phyloP scores from a whole-genome alignment of 192 early-diverging fungal genomes.

The Linnemannia exigua region DNA sequence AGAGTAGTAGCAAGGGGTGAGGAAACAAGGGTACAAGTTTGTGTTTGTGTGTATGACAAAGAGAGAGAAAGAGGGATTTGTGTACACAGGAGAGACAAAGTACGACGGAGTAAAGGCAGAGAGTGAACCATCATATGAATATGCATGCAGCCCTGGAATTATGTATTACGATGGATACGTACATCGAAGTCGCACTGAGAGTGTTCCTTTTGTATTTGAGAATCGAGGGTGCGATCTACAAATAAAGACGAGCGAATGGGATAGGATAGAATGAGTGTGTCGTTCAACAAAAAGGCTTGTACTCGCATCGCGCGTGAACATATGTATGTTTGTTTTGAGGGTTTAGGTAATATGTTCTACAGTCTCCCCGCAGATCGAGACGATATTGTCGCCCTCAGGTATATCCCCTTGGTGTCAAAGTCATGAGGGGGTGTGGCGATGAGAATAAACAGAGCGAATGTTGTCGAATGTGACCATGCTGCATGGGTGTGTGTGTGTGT shows the following conservation, averaged over 20 bases:
- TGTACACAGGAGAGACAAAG: not conserved
- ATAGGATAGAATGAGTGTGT: not conserved
- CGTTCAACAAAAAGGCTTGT: not conserved
- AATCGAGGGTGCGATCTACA: not conserved
- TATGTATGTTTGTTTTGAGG: too few species aligned
- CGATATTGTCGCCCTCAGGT: not conserved
- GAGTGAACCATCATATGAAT: not conserved
- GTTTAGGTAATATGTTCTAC: too few species aligned
- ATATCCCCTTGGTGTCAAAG: not conserved
- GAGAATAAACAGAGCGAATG: not conserved
- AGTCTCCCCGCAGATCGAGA: not conserved
- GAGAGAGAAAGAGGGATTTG: not conserved
- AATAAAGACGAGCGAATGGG: not conserved
- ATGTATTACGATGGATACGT: not conserved
- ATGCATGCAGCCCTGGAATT: not conserved
- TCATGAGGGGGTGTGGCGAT: not conserved
- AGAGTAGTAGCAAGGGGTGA: not conserved
- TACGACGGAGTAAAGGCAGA: not conserved
- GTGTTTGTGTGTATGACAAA: not conserved
- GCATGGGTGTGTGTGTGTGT: not conserved
- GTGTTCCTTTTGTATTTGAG: not conserved
- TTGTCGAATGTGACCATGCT: constrained; percentile 8
- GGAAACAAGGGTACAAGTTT: not conserved
- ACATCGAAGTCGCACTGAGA: not conserved
- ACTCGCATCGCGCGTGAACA: not conserved